Evolutionary conservation across 2,329 filamentous ascomycete genomes (phyloP).

Genomic region (Xylogone sp.): DNA sequence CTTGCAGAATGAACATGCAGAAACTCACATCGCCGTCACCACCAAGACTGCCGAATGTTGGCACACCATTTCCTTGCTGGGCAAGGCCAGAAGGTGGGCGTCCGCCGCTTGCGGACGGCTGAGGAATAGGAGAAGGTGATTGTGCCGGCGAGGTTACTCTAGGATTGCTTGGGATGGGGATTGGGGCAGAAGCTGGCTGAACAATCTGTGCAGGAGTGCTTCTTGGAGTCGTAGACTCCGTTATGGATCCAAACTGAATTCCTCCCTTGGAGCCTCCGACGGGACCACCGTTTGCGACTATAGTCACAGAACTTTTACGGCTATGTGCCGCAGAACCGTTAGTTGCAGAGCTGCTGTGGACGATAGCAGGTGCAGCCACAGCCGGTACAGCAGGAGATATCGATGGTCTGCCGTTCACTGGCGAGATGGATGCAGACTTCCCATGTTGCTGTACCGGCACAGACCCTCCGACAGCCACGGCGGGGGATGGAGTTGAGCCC

Average conservation of each 20-base stretch:
- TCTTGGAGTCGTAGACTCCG: slow-evolving; percentile 62
- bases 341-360: slow-evolving; percentile 57
- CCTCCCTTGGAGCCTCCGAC: slow-evolving; percentile 56
- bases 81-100: slow-evolving; percentile 74
- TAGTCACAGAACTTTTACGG: slow-evolving; percentile 87
- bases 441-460: slow-evolving; percentile 53
- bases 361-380: slow-evolving; percentile 55
- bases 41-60: slow-evolving; percentile 78
- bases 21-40: slow-evolving; percentile 75
- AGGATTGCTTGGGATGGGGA: slow-evolving; percentile 64
- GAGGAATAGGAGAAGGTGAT: slow-evolving; percentile 90
- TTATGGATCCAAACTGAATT: slow-evolving; percentile 79
- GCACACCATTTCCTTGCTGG: slow-evolving; percentile 62
- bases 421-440: slow-evolving; percentile 65
- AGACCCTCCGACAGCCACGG: slow-evolving; percentile 53
- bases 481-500: slow-evolving; percentile 50
- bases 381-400: slow-evolving; percentile 65
- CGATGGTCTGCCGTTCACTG: slow-evolving; percentile 79
- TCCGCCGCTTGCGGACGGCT: slow-evolving; percentile 76
- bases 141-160: slow-evolving; percentile 78
- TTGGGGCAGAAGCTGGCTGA: slow-evolving; percentile 45
- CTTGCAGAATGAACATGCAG: slow-evolving; percentile 17
- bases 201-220: slow-evolving; percentile 62
- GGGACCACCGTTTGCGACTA: slow-evolving; percentile 75
- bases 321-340: slow-evolving; percentile 76